Percentiles rank a stretch among this genome's conserved stretches.
Conservation (phyloP, 2,329 filamentous ascomycete genomes). For the Cladobotryum mycophilum region DNA sequence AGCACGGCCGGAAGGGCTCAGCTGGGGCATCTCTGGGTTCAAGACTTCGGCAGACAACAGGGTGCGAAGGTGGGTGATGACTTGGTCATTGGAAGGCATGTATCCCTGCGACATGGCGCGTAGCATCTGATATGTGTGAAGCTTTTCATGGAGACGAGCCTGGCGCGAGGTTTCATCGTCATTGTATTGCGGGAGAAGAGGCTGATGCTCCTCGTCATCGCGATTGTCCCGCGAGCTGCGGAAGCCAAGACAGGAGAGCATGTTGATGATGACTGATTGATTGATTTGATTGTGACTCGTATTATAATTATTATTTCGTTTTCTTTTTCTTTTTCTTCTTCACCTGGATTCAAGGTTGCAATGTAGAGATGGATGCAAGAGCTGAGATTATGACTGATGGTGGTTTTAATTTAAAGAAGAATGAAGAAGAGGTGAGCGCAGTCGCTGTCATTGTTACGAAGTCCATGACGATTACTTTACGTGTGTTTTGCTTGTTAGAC, state of each 20-base stretch:
- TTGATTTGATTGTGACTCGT: neutral
- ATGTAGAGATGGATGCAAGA: too few species aligned
- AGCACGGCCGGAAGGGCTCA: constrained; percentile 71
- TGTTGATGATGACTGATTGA: constrained; percentile 1
- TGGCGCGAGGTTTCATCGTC: constrained; percentile 79
- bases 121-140: constrained; percentile 90
- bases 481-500: too few species aligned
- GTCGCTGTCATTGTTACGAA: too few species aligned
- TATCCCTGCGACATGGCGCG: constrained; percentile 75
- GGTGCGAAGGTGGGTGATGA: constrained; percentile 71
- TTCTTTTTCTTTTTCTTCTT: too few species aligned
- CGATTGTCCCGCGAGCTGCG: constrained; percentile 17
- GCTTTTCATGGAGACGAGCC: constrained; percentile 74
- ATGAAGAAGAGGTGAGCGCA: too few species aligned
- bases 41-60: constrained; percentile 72
- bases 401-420: too few species aligned
- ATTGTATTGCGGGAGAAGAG: constrained; percentile 74
- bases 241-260: constrained; percentile 9
- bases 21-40: constrained; percentile 60
- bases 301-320: too few species aligned
- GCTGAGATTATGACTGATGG: too few species aligned
- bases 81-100: constrained; percentile 87
- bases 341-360: too few species aligned
- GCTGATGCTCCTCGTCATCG: constrained; percentile 60
- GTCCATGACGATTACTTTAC: too few species aligned